Base-by-base conservation (phyloP, 164 flowering plant species). In the Magnolia officinalis region DNA sequence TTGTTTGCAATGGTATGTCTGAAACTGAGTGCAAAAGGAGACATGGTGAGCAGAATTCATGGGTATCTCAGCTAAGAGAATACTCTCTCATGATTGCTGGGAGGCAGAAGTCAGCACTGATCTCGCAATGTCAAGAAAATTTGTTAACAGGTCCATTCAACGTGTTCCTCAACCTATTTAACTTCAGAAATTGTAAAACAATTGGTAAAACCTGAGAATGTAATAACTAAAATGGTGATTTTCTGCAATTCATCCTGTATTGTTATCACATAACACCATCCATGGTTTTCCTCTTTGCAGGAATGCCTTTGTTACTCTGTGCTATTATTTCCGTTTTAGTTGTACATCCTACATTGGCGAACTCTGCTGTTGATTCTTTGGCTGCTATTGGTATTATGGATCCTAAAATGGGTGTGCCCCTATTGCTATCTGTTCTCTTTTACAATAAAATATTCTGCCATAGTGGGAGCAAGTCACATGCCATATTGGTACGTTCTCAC, bases 351-450 rank as follows among this genome's bases (percentile, higher is more conserved):
- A 82, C 84, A 18, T 24, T 81, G 74, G 89, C 89, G 64, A 79
- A 75, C 70, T 76, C 75, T 77, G 92, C 95, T 65, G 82, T 88
- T 10, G 96, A 94, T 84, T 63, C 88, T 64, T 83, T 94, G 81
- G 82, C 89, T 83, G 78, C 85, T 75, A 77, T 89, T 75, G 89
- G 89, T 67, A 65, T 59, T 66, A 72, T 90, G 89, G 90, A 93
- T 75, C 89, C 96, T 71, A 87, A 85, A 84, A 68, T 88, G 78
- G 96, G 94, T 72, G 84, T 91, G 65, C 78, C 94, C 9, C 70
- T 92, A 81, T 79, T 94, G 86, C 85, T 92, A 72, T 74, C 85
- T 19, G 71, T 89, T 80, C 83, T 92, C 21, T 96, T 87, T 80
- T 93, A 86, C 83, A 81, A 75, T 74, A 93, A 87, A 76, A 74